phyloP scores from a whole-genome alignment of 148 eudicot species.

The Polygonum aviculare region DNA sequence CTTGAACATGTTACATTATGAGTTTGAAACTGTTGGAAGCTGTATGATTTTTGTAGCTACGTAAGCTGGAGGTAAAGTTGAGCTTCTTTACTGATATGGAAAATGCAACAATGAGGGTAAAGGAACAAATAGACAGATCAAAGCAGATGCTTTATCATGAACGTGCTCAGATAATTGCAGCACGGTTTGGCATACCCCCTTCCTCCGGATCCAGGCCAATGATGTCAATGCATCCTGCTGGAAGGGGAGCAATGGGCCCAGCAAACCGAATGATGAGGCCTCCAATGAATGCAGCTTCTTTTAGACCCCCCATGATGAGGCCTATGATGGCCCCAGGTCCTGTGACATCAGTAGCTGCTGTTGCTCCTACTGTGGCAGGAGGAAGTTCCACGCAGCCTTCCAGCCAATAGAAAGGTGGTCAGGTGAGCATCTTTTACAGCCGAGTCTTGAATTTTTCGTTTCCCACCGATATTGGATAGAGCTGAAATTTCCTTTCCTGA shows the following conservation, averaged over 20 bases:
- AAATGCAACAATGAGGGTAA: slow-evolving; percentile 49
- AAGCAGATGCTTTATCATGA: slow-evolving; percentile 78
- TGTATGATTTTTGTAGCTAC: slow-evolving; percentile 39
- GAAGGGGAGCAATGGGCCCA: slow-evolving; percentile 10
- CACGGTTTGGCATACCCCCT: slow-evolving; percentile 62
- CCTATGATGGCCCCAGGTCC: slow-evolving; percentile 45
- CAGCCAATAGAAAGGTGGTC: slow-evolving; percentile 14
- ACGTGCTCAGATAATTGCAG: slow-evolving; percentile 78
- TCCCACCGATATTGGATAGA: neutral
- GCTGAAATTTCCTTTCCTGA: neutral
- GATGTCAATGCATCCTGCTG: slow-evolving; percentile 36
- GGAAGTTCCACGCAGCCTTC: slow-evolving; percentile 40
- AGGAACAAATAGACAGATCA: slow-evolving; percentile 76
- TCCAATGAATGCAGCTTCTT: slow-evolving; percentile 41
- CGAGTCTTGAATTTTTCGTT: neutral
- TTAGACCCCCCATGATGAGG: slow-evolving; percentile 63
- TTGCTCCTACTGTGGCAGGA: slow-evolving; percentile 29
- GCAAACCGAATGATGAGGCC: slow-evolving; percentile 29
- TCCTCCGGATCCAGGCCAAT: slow-evolving; percentile 45
- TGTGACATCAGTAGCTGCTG: slow-evolving; percentile 23
- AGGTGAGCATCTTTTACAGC: neutral
- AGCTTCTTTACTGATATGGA: slow-evolving; percentile 84
- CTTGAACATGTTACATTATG: neutral
- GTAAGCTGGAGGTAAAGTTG: slow-evolving; percentile 80
- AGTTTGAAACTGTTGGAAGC: neutral